Conservation (phyloP, 2,329 filamentous ascomycete genomes). For the Sarocladiaceae sp. region DNA sequence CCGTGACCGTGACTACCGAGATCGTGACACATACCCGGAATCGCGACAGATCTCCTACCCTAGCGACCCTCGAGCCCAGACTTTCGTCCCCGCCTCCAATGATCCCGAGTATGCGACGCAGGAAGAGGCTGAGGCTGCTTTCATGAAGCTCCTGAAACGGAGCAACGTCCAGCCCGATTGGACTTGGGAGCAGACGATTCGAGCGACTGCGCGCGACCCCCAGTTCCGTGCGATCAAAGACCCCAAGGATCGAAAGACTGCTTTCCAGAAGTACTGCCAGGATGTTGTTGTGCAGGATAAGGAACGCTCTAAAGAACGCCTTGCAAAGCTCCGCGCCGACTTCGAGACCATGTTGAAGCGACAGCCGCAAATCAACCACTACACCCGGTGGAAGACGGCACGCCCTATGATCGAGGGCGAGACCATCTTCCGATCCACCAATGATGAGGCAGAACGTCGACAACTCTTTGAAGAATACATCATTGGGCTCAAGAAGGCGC, state of each 20-base stretch:
- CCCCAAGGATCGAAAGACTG: constrained; percentile 79
- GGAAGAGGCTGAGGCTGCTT: constrained; percentile 89
- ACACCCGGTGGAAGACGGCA: constrained; percentile 94
- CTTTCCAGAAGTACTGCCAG: constrained; percentile 91
- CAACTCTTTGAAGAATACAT: constrained; percentile 94
- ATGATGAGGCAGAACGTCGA: constrained; percentile 78
- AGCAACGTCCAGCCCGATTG: constrained; percentile 85
- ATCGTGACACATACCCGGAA: constrained; percentile 40
- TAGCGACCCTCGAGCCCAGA: constrained; percentile 48
- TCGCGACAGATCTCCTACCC: constrained; percentile 53
- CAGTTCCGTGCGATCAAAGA: constrained; percentile 92
- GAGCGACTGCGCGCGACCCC: constrained; percentile 78
- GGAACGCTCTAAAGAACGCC: constrained; percentile 86
- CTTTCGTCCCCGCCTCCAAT: constrained; percentile 55
- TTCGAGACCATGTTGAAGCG: constrained; percentile 95
- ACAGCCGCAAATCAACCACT: constrained; percentile 94
- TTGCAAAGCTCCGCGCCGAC: constrained; percentile 85
- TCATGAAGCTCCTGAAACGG: constrained; percentile 81
- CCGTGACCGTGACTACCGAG: constrained; percentile 19
- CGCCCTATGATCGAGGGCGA: constrained; percentile 91
- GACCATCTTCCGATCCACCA: constrained; percentile 88
- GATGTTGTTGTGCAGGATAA: constrained; percentile 90
- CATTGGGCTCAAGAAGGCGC: constrained; percentile 70
- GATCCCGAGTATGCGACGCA: constrained; percentile 73
- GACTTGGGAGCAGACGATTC: constrained; percentile 86